Conservation (phyloP, 192 early-diverging fungal species). For the Coemansia erecta region DNA sequence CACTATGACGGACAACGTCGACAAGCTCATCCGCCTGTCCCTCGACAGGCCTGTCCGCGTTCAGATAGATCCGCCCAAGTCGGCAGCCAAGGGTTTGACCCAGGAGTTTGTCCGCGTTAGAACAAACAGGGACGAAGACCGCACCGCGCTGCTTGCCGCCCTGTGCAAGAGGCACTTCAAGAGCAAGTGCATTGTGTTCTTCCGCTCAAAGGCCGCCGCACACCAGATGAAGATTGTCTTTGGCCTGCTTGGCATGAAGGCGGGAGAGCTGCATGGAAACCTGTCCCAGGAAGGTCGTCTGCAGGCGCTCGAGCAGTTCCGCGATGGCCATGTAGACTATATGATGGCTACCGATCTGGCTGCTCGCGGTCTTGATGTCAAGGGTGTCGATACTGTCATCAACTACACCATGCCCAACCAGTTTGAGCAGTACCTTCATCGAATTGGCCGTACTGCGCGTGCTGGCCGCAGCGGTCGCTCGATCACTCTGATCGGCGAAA, state of each 20-base stretch:
- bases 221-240: slow-evolving; percentile 99
- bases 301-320: slow-evolving; percentile 87
- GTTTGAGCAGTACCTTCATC: slow-evolving; percentile 91
- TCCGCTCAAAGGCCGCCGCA: slow-evolving; percentile 89
- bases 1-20: slow-evolving; percentile 98
- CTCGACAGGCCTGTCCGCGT: slow-evolving; percentile 85
- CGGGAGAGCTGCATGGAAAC: slow-evolving; percentile 94
- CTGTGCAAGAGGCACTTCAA: slow-evolving; percentile 83
- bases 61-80: slow-evolving; percentile 82
- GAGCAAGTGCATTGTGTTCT: slow-evolving; percentile 84
- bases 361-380: slow-evolving; percentile 94
- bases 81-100: slow-evolving; percentile 70
- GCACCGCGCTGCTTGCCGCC: slow-evolving; percentile 81
- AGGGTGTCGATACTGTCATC: slow-evolving; percentile 95
- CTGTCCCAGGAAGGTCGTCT: slow-evolving; percentile 88
- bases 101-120: slow-evolving; percentile 98
- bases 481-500: slow-evolving; percentile 87
- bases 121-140: slow-evolving; percentile 76
- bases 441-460: slow-evolving; percentile 95
- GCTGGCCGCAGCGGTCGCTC: slow-evolving; percentile 82
- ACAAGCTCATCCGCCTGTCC: slow-evolving; percentile 91
- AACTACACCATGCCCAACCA: slow-evolving; percentile 97
- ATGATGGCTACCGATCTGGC: slow-evolving; percentile 96
- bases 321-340: slow-evolving; percentile 80
- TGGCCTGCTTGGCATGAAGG: slow-evolving; percentile 79